These are phyloP conservation scores for Polytrichum commune DNA, from an alignment of 225 moss, liverwort and hornwort species.

Conservation along the genomic window DNA sequence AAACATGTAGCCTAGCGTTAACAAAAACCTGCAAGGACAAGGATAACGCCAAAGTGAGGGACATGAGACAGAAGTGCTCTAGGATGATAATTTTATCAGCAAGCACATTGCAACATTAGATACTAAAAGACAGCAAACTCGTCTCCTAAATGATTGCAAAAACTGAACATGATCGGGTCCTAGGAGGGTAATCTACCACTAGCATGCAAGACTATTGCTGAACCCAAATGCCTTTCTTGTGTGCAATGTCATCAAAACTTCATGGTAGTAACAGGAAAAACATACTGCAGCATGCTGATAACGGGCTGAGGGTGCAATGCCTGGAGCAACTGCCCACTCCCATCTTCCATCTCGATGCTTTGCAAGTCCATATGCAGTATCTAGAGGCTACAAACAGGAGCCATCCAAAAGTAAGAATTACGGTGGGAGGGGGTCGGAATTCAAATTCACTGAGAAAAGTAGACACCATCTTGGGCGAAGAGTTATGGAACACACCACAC, in stretches of 20 bases:
- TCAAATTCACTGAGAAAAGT: neutral
- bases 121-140: constrained; percentile 3
- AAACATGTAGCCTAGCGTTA: constrained; percentile 82
- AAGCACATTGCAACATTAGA: too few species aligned
- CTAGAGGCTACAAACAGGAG: constrained; percentile 56
- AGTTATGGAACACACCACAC: constrained; percentile 48
- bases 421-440: neutral
- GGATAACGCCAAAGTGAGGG: constrained; percentile 12
- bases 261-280: neutral
- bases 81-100: too few species aligned
- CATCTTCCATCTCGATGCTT: constrained; percentile 89
- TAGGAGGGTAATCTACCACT: too few species aligned
- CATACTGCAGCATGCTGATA: constrained; percentile 89
- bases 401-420: neutral
- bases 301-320: constrained; percentile 77
- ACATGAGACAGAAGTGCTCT: neutral
- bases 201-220: too few species aligned
- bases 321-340: constrained; percentile 90
- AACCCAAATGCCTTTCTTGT: neutral
- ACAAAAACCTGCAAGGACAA: constrained; percentile 67
- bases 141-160: neutral
- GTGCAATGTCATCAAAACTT: neutral
- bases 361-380: constrained; percentile 81
- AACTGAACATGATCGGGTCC: neutral
- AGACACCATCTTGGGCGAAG: too few species aligned